Evolutionary conservation across 2,329 filamentous ascomycete genomes (phyloP), one percentile per base, ranked within the genome.

Genomic region (Claviceps monticola): DNA sequence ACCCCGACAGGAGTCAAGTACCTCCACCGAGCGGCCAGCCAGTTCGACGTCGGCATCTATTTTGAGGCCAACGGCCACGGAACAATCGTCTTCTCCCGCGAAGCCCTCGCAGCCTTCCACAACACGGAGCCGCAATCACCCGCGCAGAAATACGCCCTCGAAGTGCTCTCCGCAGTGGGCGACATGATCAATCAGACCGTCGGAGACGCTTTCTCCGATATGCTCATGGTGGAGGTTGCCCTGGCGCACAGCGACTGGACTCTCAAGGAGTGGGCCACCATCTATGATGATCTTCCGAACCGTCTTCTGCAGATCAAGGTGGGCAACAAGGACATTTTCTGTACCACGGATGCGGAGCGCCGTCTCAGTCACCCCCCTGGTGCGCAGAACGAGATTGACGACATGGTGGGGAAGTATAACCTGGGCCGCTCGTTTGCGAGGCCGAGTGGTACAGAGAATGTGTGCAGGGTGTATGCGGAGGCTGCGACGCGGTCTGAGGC

Each of bases 31-130:
- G 93, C 88, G n/a, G 93, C 93, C 41, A 83, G 87, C 62, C 87
- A 90, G 58, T 95, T 94, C 61, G 93, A 98, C 62, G 83, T 97
- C 51, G 93, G 93, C 53, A 88, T 97, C 50, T 98, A 98, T 73
- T 98, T 98, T 62, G 93, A 98, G 73, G 93, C 93, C 57, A 98
- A 98, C 65, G 93, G 93, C 34, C 93, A 98, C 68, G 93, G 93
- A 58, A 98, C 93, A 9, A 86, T 97, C 38, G 83, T 97, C 51
- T 98, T 98, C 75, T 95, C 88, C 1, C 80, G 85, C 53, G 82
- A 87, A 54, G 91, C 91, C 4, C 73, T 91, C 46, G 83, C 84
- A 59, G 77, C 80, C 48, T 94, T 98, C 71, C 78, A 76, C 58
- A 84, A 80, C 60, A 84, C 85, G 55, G 79, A 88, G 64, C 90